These are phyloP conservation scores for Eucalyptus viminalis DNA, from an alignment of 345 rosid species.

Conservation along the genomic window DNA sequence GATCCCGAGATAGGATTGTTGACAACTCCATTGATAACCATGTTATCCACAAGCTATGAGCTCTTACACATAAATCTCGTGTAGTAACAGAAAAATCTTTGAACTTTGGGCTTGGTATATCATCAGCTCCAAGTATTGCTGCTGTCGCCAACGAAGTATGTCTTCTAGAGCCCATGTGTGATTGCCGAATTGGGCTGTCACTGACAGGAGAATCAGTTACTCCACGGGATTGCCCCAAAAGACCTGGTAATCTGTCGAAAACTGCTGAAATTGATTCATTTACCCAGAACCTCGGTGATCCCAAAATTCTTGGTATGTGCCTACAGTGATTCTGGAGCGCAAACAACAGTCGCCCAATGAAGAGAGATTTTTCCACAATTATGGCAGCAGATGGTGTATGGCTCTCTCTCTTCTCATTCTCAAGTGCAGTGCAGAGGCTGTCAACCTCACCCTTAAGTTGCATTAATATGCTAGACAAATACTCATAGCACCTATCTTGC, in stretches of 20 bases:
- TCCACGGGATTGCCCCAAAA: slow-evolving; percentile 50
- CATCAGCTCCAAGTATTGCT: slow-evolving; percentile 80
- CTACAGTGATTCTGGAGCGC: slow-evolving; percentile 74
- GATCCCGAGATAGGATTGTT: slow-evolving; percentile 51
- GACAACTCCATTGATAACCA: slow-evolving; percentile 88
- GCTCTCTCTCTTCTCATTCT: slow-evolving; percentile 18
- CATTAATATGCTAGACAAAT: slow-evolving; percentile 51
- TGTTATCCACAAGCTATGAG: slow-evolving; percentile 84
- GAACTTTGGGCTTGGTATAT: slow-evolving; percentile 60
- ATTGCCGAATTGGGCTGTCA: slow-evolving; percentile 45
- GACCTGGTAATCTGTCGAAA: slow-evolving; percentile 58
- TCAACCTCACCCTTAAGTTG: slow-evolving; percentile 67
- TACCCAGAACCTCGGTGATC: slow-evolving; percentile 95
- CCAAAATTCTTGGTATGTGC: slow-evolving; percentile 72
- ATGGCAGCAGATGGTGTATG: slow-evolving; percentile 34
- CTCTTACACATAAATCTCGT: slow-evolving; percentile 73
- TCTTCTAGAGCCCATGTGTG: slow-evolving; percentile 39
- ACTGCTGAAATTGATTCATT: slow-evolving; percentile 40
- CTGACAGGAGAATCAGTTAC: slow-evolving; percentile 18
- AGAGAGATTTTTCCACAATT: slow-evolving; percentile 79
- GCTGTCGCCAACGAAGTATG: slow-evolving; percentile 67
- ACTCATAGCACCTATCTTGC: slow-evolving; percentile 74
- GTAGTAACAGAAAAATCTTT: slow-evolving; percentile 47
- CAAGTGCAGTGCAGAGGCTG: slow-evolving; percentile 37
- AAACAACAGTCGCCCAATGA: slow-evolving; percentile 84